Evolutionary conservation across 495 filamentous ascomycete genomes (phyloP).

Genomic region (Usnea hakonensis): DNA sequence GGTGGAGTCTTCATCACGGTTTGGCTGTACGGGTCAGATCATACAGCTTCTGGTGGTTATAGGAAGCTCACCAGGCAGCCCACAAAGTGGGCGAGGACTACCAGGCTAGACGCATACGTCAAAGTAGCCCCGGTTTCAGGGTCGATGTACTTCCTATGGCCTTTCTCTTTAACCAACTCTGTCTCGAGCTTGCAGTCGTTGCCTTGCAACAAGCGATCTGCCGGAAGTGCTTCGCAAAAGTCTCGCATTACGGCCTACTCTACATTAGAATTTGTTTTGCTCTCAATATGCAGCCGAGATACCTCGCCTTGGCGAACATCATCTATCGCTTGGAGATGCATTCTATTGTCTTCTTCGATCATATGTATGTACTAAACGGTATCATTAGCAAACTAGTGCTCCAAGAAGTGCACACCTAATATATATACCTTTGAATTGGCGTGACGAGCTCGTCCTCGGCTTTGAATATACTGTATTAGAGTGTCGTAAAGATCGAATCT

Average conservation of each 20-base stretch:
- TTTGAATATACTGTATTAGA: conserved; percentile 93
- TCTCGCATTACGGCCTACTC: conserved; percentile 46
- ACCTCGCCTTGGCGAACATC: conserved; percentile 49
- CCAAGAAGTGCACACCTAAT: conserved; percentile 23
- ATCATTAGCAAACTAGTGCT: neutral
- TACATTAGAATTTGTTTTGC: neutral
- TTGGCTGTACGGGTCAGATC: conserved; percentile 40
- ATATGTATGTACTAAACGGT: conserved; percentile 67
- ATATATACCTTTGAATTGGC: conserved; percentile 45
- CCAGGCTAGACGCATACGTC: conserved; percentile 65
- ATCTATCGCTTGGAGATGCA: conserved; percentile 46
- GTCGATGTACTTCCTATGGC: conserved; percentile 52
- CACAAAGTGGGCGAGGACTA: conserved; percentile 57
- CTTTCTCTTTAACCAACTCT: conserved; percentile 47
- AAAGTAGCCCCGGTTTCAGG: conserved; percentile 67
- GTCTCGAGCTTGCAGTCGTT: conserved; percentile 50
- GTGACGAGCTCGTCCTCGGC: conserved; percentile 79
- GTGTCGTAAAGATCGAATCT: conserved; percentile 81
- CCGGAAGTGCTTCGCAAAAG: conserved; percentile 70
- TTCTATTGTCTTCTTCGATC: conserved; percentile 58
- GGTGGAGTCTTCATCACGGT: conserved; percentile 43
- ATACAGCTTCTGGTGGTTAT: conserved; percentile 5
- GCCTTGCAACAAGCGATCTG: conserved; percentile 62
- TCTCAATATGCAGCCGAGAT: neutral
- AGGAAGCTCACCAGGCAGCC: conserved; percentile 43